Evolutionary conservation across 805 yeast species (phyloP), one percentile per base, ranked within the genome.

Genomic region (Lipomyces lipofer): DNA sequence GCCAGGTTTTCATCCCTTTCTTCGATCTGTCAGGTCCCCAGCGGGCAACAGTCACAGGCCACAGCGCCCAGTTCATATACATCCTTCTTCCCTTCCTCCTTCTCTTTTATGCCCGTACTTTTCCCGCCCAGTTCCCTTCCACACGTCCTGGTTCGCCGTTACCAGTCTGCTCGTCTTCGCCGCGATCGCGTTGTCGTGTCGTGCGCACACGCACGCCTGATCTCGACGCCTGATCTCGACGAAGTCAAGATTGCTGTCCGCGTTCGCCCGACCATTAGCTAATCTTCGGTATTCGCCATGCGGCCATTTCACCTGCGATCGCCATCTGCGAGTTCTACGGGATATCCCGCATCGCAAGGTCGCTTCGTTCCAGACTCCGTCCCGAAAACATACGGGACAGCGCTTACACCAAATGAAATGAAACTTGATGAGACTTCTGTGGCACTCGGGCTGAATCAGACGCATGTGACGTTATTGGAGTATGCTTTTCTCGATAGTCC

Each of bases 401-500:
- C n/a, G n/a, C n/a, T n/a, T n/a, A n/a, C n/a, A n/a, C n/a, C n/a
- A n/a, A n/a, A n/a, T n/a, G n/a, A n/a, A n/a, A n/a, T n/a, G n/a
- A n/a, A n/a, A n/a, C n/a, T 22, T 32, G 53, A 49, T 39, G 49
- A 43, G 30, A 42, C 48, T 39, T 43, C 40, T 30, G 42, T 42
- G 21, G 40, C 56, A 27, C 49, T 45, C 35, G 49, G 32, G 28
- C 50, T 55, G 15, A 35, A 42, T n/a, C 42, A 44, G 7, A 54
- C 58, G 19, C 63, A 58, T 13, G 32, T 53, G 32, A 43, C 45
- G 17, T 47, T 33, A 25, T 58, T 59, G 24, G 63, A 59, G 39
- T 39, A n/a, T 22, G 63, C 56, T n/a, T 58, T 48, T 44, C 47
- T 40, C 7, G 62, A 58, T 13, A 57, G 52, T 42, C 53, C 55